phyloP scores from a whole-genome alignment of 306 rosid genomes.

The Lupinus albus region DNA sequence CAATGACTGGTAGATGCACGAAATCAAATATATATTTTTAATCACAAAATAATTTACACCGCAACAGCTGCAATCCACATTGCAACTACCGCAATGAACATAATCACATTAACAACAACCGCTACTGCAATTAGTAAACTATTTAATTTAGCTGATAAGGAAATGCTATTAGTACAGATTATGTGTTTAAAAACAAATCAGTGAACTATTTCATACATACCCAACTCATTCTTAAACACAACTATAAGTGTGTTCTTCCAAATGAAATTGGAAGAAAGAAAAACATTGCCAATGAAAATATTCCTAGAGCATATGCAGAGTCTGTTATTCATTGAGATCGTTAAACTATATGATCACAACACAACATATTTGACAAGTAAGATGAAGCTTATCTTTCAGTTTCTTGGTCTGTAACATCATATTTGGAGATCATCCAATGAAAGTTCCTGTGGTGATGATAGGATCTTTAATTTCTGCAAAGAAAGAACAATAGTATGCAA shows the following conservation, averaged over 20 bases:
- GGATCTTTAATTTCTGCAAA: slow-evolving; percentile 89
- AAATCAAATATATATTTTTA: too few relatives aligned
- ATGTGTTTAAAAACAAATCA: slow-evolving; percentile 4
- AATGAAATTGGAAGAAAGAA: background rate
- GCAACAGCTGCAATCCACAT: too few relatives aligned
- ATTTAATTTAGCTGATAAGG: background rate
- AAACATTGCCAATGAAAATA: slow-evolving; percentile 38
- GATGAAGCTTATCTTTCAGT: slow-evolving; percentile 33
- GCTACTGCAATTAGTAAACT: too few relatives aligned
- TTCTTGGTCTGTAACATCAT: slow-evolving; percentile 47
- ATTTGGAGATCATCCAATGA: slow-evolving; percentile 94
- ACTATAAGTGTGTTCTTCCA: background rate
- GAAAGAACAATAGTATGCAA: slow-evolving; percentile 7
- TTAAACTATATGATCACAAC: slow-evolving; percentile 43
- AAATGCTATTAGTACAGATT: background rate
- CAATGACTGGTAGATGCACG: too few relatives aligned
- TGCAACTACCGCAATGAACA: too few relatives aligned
- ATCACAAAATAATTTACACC: too few relatives aligned
- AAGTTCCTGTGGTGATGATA: slow-evolving; percentile 59
- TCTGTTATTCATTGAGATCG: slow-evolving; percentile 17
- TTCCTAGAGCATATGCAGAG: slow-evolving; percentile 1
- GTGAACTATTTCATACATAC: background rate
- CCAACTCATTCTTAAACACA: background rate
- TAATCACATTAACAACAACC: too few relatives aligned
- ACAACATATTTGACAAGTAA: slow-evolving; percentile 39